These are phyloP conservation scores for Aspergillus funiculosus DNA, from an alignment of 495 filamentous ascomycete species.

Conservation along the genomic window DNA sequence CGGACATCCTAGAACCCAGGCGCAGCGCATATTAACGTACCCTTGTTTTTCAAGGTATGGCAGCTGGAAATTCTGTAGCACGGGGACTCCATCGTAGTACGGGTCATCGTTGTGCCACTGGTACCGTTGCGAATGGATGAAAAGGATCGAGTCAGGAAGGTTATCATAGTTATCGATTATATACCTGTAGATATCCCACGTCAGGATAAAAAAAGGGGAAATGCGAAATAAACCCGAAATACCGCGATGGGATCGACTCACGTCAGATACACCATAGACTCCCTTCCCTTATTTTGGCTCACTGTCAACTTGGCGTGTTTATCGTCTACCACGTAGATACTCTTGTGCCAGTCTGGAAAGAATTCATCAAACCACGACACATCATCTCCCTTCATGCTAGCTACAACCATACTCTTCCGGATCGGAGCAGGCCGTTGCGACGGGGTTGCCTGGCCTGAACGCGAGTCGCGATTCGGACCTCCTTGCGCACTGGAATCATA, in stretches of 20 bases:
- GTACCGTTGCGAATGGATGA: conserved; percentile 56
- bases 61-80: conserved; percentile 49
- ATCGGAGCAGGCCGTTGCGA: conserved; percentile 15
- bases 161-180: conserved; percentile 61
- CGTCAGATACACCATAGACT: conserved; percentile 56
- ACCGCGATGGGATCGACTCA: conserved; percentile 32
- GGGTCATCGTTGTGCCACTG: conserved; percentile 59
- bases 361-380: conserved; percentile 50
- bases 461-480: conserved; percentile 17
- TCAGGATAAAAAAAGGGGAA: conserved; percentile 29
- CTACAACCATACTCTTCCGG: conserved; percentile 50
- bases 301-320: conserved; percentile 43
- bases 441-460: conserved; percentile 26
- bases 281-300: conserved; percentile 48
- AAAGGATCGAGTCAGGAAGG: conserved; percentile 54
- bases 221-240: conserved; percentile 19
- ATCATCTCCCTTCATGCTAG: conserved; percentile 48
- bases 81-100: conserved; percentile 44
- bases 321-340: conserved; percentile 50
- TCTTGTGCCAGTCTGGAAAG: conserved; percentile 45
- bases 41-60: conserved; percentile 50
- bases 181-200: conserved; percentile 32
- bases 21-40: conserved; percentile 63
- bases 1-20: conserved; percentile 57
- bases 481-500: conserved; percentile 18